Evolutionary conservation across 1,284 basidiomycete species (phyloP), one percentile per base, ranked within the genome.

Genomic region (Trichosporon coremiiforme): DNA sequence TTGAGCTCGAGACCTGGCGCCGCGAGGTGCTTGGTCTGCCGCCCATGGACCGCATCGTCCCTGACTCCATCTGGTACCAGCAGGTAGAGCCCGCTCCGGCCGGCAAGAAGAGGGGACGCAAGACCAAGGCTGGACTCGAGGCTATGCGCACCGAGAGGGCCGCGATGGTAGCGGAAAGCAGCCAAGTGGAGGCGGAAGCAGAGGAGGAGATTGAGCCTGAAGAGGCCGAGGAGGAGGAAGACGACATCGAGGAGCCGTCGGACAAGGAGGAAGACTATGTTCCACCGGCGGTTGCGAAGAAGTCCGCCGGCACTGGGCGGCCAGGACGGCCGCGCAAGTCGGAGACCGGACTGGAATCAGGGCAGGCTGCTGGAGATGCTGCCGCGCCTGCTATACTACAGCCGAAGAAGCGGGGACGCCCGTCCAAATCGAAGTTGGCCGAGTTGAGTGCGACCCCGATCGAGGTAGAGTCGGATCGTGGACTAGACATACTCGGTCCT

Each of bases 1-100:
- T 79, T 65, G 72, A 75, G 0, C 73, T 82, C 13, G 80, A 82
- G 64, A 70, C 69, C 9, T 82, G 80, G 80, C 73, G 80, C 15
- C 71, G 80, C 15, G 72, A 78, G 62, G 60, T 71, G 1, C 66
- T 81, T 10, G 74, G 73, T 7, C 62, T 81, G 12, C 70, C 71
- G 20, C 75, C 73, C 20, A 67, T 78, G 22, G 73, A 71, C 38
- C 69, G 75, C 68, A 68, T 73, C n/a, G 67, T 68, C 35, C 78
- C 78, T 5, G 65, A 67, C 47, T 71, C 69, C 1, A 74, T 70
- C 8, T 74, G 73, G 73, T 75, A 74, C 65, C 35, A 66, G 50
- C 66, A 65, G 57, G 62, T 63, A 12, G n/a, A 68, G 50, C 36
- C 50, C 2, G 22, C 7, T 2, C 66, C 36, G 9, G 5, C 63